Percentiles rank a stretch among this genome's conserved stretches.
Evolutionary conservation across 306 rosid genomes (phyloP).

Genomic region (Trifolium subterraneum): DNA sequence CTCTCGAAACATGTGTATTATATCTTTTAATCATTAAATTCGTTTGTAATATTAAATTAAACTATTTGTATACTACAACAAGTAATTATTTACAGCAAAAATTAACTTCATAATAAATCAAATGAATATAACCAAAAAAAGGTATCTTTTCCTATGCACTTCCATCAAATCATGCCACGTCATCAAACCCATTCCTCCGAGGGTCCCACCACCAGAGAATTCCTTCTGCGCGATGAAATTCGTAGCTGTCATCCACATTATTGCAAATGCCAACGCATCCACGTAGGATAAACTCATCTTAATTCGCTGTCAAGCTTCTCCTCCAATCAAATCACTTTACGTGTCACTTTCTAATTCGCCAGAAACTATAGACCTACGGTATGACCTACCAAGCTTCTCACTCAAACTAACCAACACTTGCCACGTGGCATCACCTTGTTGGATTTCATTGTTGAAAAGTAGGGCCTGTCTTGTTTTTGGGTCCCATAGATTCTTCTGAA

Average conservation of each 20-base stretch:
- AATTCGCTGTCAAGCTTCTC: neutral
- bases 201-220: conserved; percentile 33
- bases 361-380: conserved; percentile 46
- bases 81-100: conserved; percentile 31
- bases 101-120: neutral
- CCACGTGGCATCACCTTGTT: conserved; percentile 96
- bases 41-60: too few species aligned
- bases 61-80: neutral
- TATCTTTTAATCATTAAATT: too few species aligned
- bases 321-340: conserved; percentile 1
- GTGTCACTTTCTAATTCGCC: conserved; percentile 45
- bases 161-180: conserved; percentile 41
- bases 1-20: too few species aligned
- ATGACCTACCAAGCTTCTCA: conserved; percentile 59
- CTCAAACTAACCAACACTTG: conserved; percentile 56
- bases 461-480: conserved; percentile 60
- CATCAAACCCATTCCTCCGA: neutral
- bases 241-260: conserved; percentile 59
- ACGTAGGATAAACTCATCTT: neutral
- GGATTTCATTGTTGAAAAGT: conserved; percentile 52
- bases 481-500: conserved; percentile 78
- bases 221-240: neutral
- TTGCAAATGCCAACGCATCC: conserved; percentile 16
- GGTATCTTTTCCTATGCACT: neutral
- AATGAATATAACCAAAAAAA: neutral